Percentiles rank a stretch among this genome's conserved stretches.
phyloP scores from a whole-genome alignment of 164 flowering plant genomes.

The Aristolochia californica region DNA sequence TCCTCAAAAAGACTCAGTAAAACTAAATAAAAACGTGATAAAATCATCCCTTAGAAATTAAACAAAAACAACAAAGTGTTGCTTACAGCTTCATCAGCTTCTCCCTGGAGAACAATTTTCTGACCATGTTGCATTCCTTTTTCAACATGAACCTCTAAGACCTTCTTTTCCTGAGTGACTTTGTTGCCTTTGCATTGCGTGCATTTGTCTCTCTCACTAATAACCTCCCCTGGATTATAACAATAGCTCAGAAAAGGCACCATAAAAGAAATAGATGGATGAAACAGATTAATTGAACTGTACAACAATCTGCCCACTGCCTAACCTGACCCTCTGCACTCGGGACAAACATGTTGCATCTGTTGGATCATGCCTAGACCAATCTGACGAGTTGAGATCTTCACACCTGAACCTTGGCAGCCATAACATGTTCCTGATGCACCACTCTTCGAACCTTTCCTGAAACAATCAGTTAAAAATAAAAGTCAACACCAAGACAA shows the following conservation, averaged over 20 bases:
- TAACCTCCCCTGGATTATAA: slow-evolving; percentile 40
- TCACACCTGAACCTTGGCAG: slow-evolving; percentile 73
- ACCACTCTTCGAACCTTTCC: slow-evolving; percentile 78
- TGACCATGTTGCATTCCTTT: slow-evolving; percentile 69
- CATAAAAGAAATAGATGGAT: too few species aligned
- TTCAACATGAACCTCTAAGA: slow-evolving; percentile 57
- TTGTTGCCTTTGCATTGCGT: slow-evolving; percentile 52
- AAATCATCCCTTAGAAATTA: too few species aligned
- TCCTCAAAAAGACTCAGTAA: too few species aligned
- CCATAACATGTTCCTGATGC: slow-evolving; percentile 45
- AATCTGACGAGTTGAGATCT: slow-evolving; percentile 43
- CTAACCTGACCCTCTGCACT: slow-evolving; percentile 63
- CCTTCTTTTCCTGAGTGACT: slow-evolving; percentile 58
- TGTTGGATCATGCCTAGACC: slow-evolving; percentile 70
- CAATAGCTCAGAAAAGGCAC: not conserved
- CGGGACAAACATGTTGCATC: slow-evolving; percentile 64
- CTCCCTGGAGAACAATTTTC: slow-evolving; percentile 43
- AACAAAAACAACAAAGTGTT: not conserved
- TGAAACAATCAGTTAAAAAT: slow-evolving; percentile 17
- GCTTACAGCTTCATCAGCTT: slow-evolving; percentile 63
- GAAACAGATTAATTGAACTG: too few species aligned
- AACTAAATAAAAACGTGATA: too few species aligned
- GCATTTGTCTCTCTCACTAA: slow-evolving; percentile 50
- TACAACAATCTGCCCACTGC: not conserved
- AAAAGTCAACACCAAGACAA: not conserved